Base-by-base conservation (phyloP, 2,329 filamentous ascomycete species). In the Pseudogymnoascus sp. region DNA sequence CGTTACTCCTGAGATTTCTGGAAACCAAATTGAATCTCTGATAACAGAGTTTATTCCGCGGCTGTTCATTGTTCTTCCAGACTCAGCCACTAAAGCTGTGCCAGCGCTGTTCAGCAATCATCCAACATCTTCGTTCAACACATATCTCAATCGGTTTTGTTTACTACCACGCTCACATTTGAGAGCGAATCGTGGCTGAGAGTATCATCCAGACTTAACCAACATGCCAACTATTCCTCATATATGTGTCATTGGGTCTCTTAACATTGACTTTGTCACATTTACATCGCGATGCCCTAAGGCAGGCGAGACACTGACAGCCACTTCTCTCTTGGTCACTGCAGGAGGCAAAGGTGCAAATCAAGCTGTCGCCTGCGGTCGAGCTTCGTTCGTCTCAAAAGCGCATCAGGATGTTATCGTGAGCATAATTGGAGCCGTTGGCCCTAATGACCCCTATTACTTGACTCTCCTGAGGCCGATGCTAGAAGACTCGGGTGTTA, bases 201-300 rank as follows among this genome's bases (percentile, higher is more conserved):
- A 15, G 36, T 15, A 8, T 40, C 37, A 9, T 4, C 37, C 10
- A 17, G 37, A 40, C 37, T 17, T 40, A 54, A 54, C 24, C 44
- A 67, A 58, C 60, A 68, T 68, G 66, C 17, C 67, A n/a, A 70
- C 47, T 7, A 94, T 97, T 73, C 87, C 88, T 54, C 44, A 29
- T 33, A 33, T 54, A 26, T 54, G 44, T 65, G 33, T 65, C 11
- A 61, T 65, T 41, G 63, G 64, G 6, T 64, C 63, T 9, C 41
- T 64, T 17, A 64, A 64, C 21, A 54, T 47, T 17, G 64, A 65
- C 59, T 61, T 64, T 11, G 61, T 47, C 24, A 61, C 59, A 1
- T 61, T 59, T 31, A 64, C 64, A 5, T 24, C 63, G 11, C 63
- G 64, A 3, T 61, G 59, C 26, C 64, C 63, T 10, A 31, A 9